Percentiles rank a stretch among this genome's conserved stretches.
These are phyloP conservation scores for Suillus weaverae DNA, from an alignment of 768 basidiomycete species.

Conservation along the genomic window DNA sequence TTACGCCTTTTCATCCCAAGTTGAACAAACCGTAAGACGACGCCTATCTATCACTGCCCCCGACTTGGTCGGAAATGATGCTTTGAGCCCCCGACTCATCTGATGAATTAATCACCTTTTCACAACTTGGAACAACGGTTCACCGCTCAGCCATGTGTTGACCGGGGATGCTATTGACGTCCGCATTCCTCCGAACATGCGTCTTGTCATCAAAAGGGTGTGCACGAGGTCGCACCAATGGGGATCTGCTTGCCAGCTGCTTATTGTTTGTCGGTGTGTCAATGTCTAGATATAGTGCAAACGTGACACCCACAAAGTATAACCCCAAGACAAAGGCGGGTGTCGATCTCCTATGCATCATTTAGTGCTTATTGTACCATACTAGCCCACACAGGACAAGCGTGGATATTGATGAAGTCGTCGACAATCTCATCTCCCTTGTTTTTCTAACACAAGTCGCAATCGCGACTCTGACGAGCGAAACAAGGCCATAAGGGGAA, in stretches of 20 bases:
- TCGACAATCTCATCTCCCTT: not conserved
- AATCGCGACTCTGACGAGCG: not conserved
- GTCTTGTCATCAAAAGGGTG: not conserved
- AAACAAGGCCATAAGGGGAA: constrained; percentile 7
- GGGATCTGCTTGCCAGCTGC: not conserved
- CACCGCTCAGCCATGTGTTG: not conserved
- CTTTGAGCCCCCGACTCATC: not conserved
- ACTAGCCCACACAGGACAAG: not conserved
- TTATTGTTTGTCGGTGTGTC: not conserved
- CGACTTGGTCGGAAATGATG: not conserved
- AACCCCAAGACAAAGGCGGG: not conserved
- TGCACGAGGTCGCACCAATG: not conserved
- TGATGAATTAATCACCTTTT: not conserved
- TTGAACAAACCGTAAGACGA: not conserved
- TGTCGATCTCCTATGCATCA: not conserved
- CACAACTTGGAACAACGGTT: not conserved
- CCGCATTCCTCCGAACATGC: constrained; percentile 1
- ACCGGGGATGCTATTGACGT: not conserved
- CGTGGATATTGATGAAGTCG: not conserved
- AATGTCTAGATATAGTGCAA: not conserved
- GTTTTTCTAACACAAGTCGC: not conserved
- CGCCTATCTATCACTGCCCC: not conserved
- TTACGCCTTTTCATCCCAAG: not conserved
- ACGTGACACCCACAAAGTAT: not conserved
- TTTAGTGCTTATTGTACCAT: not conserved